A percentile compares a stretch with the other conserved stretches of the same genome.
Evolutionary conservation across 2,329 filamentous ascomycete genomes (phyloP).

Genomic region (Rosellinia necatrix): DNA sequence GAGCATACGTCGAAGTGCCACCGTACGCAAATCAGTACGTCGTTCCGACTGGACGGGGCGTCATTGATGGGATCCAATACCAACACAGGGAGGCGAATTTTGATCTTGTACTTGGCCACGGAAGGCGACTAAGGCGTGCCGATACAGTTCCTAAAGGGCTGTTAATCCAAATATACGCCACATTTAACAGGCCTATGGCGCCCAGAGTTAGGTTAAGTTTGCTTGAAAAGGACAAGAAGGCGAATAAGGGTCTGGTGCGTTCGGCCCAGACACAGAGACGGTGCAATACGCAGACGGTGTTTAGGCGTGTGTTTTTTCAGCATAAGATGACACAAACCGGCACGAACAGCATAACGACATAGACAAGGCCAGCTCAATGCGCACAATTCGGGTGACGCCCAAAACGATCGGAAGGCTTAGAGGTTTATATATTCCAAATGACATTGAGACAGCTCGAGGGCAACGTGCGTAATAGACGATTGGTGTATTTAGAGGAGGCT

Average conservation of each 20-base stretch:
- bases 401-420: background rate
- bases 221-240: too few relatives aligned
- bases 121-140: too few relatives aligned
- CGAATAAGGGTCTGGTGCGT: too few relatives aligned
- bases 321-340: background rate
- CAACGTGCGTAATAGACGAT: background rate
- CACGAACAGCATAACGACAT: background rate
- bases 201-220: too few relatives aligned
- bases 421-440: slow-evolving; percentile 3
- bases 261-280: too few relatives aligned
- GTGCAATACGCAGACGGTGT: too few relatives aligned
- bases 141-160: too few relatives aligned
- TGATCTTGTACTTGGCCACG: too few relatives aligned
- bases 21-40: slow-evolving; percentile 53
- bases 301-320: slow-evolving; percentile 4
- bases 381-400: background rate
- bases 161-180: too few relatives aligned
- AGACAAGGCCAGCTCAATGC: background rate
- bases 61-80: slow-evolving; percentile 16
- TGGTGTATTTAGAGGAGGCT: slow-evolving; percentile 4
- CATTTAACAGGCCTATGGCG: too few relatives aligned
- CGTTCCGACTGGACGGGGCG: slow-evolving; percentile 39
- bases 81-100: background rate
- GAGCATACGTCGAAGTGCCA: slow-evolving; percentile 87
- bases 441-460: background rate